Evolutionary conservation across 2,329 filamentous ascomycete genomes (phyloP), one percentile per base, ranked within the genome.

Genomic region (Colletotrichum neosansevieriae): DNA sequence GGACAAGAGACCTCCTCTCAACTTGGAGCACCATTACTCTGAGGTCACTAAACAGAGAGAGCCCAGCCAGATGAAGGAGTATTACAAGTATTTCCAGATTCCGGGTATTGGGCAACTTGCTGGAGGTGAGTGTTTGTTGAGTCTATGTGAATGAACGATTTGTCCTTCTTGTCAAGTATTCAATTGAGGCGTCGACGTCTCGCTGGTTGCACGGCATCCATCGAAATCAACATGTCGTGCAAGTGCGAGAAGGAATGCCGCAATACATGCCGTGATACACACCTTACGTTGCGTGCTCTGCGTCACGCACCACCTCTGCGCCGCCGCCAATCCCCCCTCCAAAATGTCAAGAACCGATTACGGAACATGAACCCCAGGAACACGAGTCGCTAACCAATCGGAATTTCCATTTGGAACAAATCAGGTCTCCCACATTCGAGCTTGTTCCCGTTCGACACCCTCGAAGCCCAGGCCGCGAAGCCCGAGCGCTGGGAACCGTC

Each of bases 361-460:
- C 17, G 21, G 15, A 24, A 29, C 24, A 40, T 38, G 36, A 7
- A 17, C 12, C 19, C 60, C 40, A 56, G 40, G 21, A 42, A 54
- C 63, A 61, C 36, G 40, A 49, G 15, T 42, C 36, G 67, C 50
- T 57, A 32, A 58, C 53, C 56, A 32, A 34, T n/a, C 51, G 51
- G 51, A 2, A 15, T 45, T 34, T 21, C 3, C 6, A 3, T 38
- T 38, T 12, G 10, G 34, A 4, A 10, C 9, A 3, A 38, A 15
- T 12, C 71, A 94, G 93, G 93, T 69, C 87, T 97, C 21, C 94
- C 94, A 15, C 91, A 96, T 78, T 84, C 91, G 44, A 86, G 87
- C 66, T 93, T 93, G 81, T 98, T 98, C 76, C 94, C 94, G 9
- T 97, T 92, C 79, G 94, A 98, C 74, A 96, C 94, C 0, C 88